Base-by-base conservation (phyloP, 768 basidiomycete genomes). In the Tulasnella sp. region DNA sequence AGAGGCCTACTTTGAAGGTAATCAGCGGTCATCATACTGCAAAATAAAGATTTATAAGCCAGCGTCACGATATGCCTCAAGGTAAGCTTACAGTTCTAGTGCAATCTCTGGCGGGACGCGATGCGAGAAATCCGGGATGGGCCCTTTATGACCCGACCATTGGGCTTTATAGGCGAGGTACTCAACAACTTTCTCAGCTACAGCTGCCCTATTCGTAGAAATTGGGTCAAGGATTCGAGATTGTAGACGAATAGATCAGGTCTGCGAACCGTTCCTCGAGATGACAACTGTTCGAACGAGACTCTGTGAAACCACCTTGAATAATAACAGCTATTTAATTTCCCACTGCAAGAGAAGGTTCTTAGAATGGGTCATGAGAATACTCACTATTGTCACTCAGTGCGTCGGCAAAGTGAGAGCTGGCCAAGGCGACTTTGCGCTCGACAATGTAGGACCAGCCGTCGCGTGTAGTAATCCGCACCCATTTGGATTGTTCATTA, bases 141-240 rank as follows among this genome's bases (percentile, higher is more conserved):
- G 88, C 65, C 92, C 89, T 64, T 84, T 88, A 5, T 80, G 73
- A 0, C 78, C 80, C 1, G 74, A 75, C 68, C 89, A 91, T 62
- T 90, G 78, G 0, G 82, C 75, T 72, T 87, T 93, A 76, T 86
- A 93, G 30, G 80, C 75, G 74, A 95, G 87, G 68, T 91, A 96
- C 70, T 97, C 93, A 43, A 90, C 77, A 54, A 95, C 76, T 68
- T 90, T 93, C 72, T 93, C 88, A 1, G 89, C 80, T 34, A 95
- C 83, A 24, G 85, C 78, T 1, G 73, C 77, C 27, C 77, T 77
- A 21, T 34, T 11, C 4, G 38, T n/a, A 21, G 23, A 21, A 34
- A 3, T 17, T 29, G 11, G 9, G 9, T 24, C 19, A 9, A 27
- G 9, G 19, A 32, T 27, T 10, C 41, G 50, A 48, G 17, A 13